Evolutionary conservation across 1,284 basidiomycete genomes (phyloP).

Genomic region (Exobasidium rhododendri): DNA sequence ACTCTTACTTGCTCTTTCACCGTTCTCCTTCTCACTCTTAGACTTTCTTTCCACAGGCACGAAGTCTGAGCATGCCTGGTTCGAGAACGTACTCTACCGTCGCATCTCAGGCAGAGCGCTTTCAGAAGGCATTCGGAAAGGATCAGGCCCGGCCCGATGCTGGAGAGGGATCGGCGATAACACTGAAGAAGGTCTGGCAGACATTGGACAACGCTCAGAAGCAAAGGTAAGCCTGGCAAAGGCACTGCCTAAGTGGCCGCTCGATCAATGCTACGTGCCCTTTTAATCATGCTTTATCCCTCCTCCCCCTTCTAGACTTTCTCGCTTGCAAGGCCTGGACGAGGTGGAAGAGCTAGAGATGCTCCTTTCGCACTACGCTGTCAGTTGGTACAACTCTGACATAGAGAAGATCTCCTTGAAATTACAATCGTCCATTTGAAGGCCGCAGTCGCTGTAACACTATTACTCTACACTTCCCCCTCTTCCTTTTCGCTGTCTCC

Average conservation of each 20-base stretch:
- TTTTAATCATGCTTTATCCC: neutral
- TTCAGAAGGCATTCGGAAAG: constrained; percentile 19
- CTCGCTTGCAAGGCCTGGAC: constrained; percentile 45
- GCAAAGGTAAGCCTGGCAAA: constrained; percentile 24
- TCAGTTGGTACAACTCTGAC: constrained; percentile 13
- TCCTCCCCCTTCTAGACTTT: neutral
- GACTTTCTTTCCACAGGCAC: constrained; percentile 17
- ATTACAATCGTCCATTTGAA: neutral
- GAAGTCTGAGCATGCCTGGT: constrained; percentile 40
- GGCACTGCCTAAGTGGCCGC: neutral
- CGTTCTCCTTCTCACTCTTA: neutral
- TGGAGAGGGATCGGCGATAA: constrained; percentile 18
- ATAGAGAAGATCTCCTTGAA: neutral
- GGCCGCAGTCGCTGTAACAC: neutral
- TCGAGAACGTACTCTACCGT: constrained; percentile 40
- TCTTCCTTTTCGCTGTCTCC: constrained; percentile 17
- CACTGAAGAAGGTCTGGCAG: constrained; percentile 33
- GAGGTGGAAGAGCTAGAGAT: constrained; percentile 54
- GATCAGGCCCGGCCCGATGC: neutral
- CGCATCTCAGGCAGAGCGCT: constrained; percentile 28
- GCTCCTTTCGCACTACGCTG: constrained; percentile 46
- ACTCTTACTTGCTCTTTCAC: constrained; percentile 24
- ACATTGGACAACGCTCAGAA: constrained; percentile 21
- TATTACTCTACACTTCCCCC: constrained; percentile 9
- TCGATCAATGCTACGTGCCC: neutral